phyloP scores from a whole-genome alignment of 805 yeast species.

The Cyberlindnera misumaiensis region DNA sequence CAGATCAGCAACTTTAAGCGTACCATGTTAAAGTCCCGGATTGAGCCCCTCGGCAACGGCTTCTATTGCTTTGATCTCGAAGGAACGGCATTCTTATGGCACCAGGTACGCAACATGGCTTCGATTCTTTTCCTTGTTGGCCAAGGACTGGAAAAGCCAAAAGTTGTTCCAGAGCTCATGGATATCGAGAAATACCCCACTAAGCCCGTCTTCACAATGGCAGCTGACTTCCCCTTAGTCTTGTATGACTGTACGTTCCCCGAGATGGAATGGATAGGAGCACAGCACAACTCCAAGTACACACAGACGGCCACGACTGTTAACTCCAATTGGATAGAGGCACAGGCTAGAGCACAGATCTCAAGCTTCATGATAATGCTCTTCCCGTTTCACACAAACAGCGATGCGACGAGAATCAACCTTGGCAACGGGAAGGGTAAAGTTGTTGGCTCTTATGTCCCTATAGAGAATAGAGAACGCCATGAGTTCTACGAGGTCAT shows the following conservation, averaged over 20 bases:
- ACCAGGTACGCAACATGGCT: slow-evolving; percentile 94
- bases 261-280: slow-evolving; percentile 55
- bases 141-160: slow-evolving; percentile 60
- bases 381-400: slow-evolving; percentile 8
- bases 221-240: slow-evolving; percentile 80
- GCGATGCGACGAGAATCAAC: slow-evolving; percentile 33
- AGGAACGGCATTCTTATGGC: slow-evolving; percentile 95
- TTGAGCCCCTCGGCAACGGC: slow-evolving; percentile 33
- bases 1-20: slow-evolving; percentile 80
- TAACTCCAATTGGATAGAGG: slow-evolving; percentile 47
- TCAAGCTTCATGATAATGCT: slow-evolving; percentile 25
- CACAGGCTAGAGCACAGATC: slow-evolving; percentile 49
- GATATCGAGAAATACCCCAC: slow-evolving; percentile 50
- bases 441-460: slow-evolving; percentile 48
- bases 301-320: slow-evolving; percentile 37
- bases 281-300: slow-evolving; percentile 30
- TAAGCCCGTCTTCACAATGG: slow-evolving; percentile 83
- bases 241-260: slow-evolving; percentile 76
- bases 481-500: slow-evolving; percentile 62
- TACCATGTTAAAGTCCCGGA: slow-evolving; percentile 46
- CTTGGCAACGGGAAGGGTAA: slow-evolving; percentile 78
- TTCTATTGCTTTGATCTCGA: slow-evolving; percentile 65
- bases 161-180: slow-evolving; percentile 50
- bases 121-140: slow-evolving; percentile 79
- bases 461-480: slow-evolving; percentile 47